phyloP scores from a whole-genome alignment of 2,329 filamentous ascomycete species.

The Penicillium sp. region DNA sequence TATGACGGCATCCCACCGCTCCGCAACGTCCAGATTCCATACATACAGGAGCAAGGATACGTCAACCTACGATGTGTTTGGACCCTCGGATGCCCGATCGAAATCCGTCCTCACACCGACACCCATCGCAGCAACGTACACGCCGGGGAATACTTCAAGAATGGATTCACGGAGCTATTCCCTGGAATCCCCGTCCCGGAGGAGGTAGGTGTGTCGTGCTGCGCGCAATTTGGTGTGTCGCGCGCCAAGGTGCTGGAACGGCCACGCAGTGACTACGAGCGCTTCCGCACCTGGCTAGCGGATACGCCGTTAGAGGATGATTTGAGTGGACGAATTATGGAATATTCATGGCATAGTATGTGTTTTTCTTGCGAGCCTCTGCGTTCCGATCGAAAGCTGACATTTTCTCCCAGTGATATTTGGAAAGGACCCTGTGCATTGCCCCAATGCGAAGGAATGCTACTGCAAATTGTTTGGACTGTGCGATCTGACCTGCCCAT shows the following conservation, averaged over 20 bases:
- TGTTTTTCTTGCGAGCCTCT: slow-evolving; percentile 12
- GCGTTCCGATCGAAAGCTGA: neutral
- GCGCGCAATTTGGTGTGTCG: slow-evolving; percentile 56
- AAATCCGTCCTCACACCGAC: slow-evolving; percentile 49
- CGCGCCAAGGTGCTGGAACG: slow-evolving; percentile 47
- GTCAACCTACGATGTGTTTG: slow-evolving; percentile 55
- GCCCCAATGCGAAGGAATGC: slow-evolving; percentile 60
- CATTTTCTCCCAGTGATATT: slow-evolving; percentile 51
- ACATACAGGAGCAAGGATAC: slow-evolving; percentile 52
- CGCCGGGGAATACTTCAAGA: slow-evolving; percentile 50
- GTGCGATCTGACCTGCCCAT: slow-evolving; percentile 49
- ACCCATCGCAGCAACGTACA: slow-evolving; percentile 46
- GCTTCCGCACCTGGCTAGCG: slow-evolving; percentile 50
- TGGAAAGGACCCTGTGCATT: slow-evolving; percentile 57
- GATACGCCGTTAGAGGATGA: slow-evolving; percentile 49
- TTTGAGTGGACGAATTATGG: slow-evolving; percentile 54
- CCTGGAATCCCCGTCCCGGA: slow-evolving; percentile 41
- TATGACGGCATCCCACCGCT: slow-evolving; percentile 52
- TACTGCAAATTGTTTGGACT: slow-evolving; percentile 67
- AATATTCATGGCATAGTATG: slow-evolving; percentile 61
- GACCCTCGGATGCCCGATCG: slow-evolving; percentile 52
- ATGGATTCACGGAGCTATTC: slow-evolving; percentile 52
- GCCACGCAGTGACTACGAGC: slow-evolving; percentile 49
- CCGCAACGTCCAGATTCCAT: slow-evolving; percentile 48
- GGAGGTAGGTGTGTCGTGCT: slow-evolving; percentile 52